Base-by-base conservation (phyloP, 2,329 filamentous ascomycete species). In the Cladosporium sp. region DNA sequence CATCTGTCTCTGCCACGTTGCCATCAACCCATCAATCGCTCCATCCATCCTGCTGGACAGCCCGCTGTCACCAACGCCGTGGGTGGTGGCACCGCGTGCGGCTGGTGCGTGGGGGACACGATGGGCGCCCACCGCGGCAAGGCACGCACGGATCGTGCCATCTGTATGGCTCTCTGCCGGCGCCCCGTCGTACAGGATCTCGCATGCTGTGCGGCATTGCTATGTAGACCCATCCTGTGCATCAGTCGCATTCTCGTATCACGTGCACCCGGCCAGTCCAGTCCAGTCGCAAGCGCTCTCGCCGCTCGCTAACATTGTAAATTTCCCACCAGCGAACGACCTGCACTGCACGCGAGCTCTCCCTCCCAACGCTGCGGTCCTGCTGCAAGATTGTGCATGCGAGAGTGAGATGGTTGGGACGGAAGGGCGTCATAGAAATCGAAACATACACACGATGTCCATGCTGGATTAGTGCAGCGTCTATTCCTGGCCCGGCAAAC, bases 1-100 rank as follows among this genome's bases (percentile, higher is more conserved):
- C 52, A 55, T 55, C 52, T 67, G 70, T 67, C 55, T 55, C 70
- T 68, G 70, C 71, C 71, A 72, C 68, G 70, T 70, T 72, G 53
- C 65, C 49, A 53, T 67, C 69, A 64, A 66, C 55, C 53, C 23
- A 67, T 58, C 66, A 70, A 52, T 8, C 49, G 16, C 18, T 10
- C 72, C 68, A 69, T 70, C 69, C 68, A 67, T 68, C 68, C 31
- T 40, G 52, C 52, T 55, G 28, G 52, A 21, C 52, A 33, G 52
- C 55, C 31, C 33, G 31, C 55, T 57, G 55, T 63, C 65, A 33
- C 21, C 31, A n/a, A 37, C 29, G 57, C 31, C 29, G 18, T 31
- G 28, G n/a, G 52, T 31, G 14, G 40, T 33, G 23, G 46, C 49
- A 53, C 49, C 33, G 49, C 57, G 37, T 60, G 57, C 57, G 57